Percentiles rank a stretch among this genome's conserved stretches.
Conservation (phyloP, 352 stramenopile species). For the Phytophthora lateralis region DNA sequence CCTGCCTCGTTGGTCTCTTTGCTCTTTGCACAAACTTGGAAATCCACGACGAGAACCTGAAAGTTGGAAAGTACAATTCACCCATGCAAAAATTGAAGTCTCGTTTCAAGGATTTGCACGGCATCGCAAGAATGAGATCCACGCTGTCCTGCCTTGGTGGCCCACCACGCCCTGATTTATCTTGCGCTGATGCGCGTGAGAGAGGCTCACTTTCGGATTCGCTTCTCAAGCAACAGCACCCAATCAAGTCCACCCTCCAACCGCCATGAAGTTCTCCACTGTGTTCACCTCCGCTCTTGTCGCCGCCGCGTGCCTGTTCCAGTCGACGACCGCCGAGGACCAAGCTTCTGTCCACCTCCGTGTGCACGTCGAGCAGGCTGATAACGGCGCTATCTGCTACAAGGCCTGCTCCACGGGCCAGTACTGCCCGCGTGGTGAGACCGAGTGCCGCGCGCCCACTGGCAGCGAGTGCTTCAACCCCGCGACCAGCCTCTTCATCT, state of each 20-base stretch:
- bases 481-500: slow-evolving; percentile 26
- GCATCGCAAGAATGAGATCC: neutral
- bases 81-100: slow-evolving; percentile 2
- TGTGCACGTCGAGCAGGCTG: slow-evolving; percentile 22
- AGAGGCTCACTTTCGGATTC: slow-evolving; percentile 13
- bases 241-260: neutral
- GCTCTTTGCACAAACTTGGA: neutral
- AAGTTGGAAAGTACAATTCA: slow-evolving; percentile 1
- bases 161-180: slow-evolving; percentile 5
- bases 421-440: slow-evolving; percentile 32
- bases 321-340: slow-evolving; percentile 20
- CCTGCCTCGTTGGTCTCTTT: neutral
- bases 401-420: slow-evolving; percentile 18
- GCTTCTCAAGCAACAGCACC: neutral
- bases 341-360: slow-evolving; percentile 34
- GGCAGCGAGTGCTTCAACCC: slow-evolving; percentile 38
- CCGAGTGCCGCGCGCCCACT: slow-evolving; percentile 16
- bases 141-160: neutral
- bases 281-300: slow-evolving; percentile 25
- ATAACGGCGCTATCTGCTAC: slow-evolving; percentile 31
- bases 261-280: slow-evolving; percentile 39
- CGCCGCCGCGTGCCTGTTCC: slow-evolving; percentile 24
- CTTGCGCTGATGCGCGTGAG: neutral
- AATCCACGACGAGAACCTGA: neutral
- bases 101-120: slow-evolving; percentile 5